Evolutionary conservation across 108 stramenopile species (phyloP).

Genomic region (Epithemia pelagica): DNA sequence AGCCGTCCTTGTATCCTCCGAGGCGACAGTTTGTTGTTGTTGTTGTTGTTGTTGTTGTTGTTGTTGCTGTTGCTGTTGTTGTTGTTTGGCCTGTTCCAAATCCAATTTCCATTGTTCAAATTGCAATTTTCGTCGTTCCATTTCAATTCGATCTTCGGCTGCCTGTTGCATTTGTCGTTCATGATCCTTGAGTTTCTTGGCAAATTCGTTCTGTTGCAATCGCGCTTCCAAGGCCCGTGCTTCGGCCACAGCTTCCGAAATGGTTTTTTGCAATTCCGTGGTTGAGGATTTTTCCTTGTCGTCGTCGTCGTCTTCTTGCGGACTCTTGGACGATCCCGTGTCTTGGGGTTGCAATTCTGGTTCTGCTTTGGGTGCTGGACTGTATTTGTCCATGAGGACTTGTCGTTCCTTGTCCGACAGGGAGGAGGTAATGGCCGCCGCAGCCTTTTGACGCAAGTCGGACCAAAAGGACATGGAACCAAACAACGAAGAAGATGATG

Average conservation of each 20-base stretch:
- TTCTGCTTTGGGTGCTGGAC: background rate
- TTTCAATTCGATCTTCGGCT: constrained; percentile 24
- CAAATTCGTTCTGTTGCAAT: constrained; percentile 15
- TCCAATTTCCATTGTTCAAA: constrained; percentile 36
- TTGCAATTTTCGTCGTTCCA: constrained; percentile 24
- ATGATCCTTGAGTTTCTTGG: constrained; percentile 19
- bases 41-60: background rate
- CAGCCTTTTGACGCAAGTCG: constrained; percentile 26
- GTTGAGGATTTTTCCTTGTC: background rate
- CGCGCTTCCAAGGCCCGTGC: constrained; percentile 35
- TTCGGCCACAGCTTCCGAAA: constrained; percentile 39
- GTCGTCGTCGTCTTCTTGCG: constrained; percentile 1
- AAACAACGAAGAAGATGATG: background rate
- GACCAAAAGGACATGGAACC: background rate
- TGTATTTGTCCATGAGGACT: constrained; percentile 12
- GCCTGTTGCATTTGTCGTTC: constrained; percentile 35
- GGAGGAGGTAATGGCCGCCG: constrained; percentile 20
- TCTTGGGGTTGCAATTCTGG: background rate
- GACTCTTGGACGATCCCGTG: constrained; percentile 9
- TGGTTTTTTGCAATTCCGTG: constrained; percentile 11
- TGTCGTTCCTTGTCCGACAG: constrained; percentile 31
- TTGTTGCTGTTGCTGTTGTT: constrained; percentile 5
- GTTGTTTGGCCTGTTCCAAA: constrained; percentile 27
- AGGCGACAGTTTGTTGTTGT: background rate
- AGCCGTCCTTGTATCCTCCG: background rate